These are phyloP conservation scores for Phialemoniopsis sp. DNA, from an alignment of 2,329 filamentous ascomycete genomes.

Conservation along the genomic window DNA sequence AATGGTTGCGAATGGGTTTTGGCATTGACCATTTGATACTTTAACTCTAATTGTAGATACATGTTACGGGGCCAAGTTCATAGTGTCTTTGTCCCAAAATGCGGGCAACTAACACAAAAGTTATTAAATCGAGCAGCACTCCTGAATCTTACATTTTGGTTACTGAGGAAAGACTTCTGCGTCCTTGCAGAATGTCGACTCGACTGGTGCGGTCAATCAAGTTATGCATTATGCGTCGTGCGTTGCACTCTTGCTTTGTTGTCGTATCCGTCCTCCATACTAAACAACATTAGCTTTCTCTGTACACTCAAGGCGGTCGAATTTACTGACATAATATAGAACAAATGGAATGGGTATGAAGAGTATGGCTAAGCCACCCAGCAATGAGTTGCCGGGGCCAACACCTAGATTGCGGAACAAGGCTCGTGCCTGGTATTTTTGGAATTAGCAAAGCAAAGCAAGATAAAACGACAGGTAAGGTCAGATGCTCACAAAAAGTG, in stretches of 20 bases:
- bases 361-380: constrained; percentile 12
- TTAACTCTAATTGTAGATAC: too few species aligned
- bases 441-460: neutral
- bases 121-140: too few species aligned
- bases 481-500: constrained; percentile 12
- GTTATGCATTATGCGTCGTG: neutral
- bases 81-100: too few species aligned
- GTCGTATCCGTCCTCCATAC: constrained; percentile 6
- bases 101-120: too few species aligned
- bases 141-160: too few species aligned
- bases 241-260: constrained; percentile 6
- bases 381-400: constrained; percentile 12
- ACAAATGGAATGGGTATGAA: constrained; percentile 15
- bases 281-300: neutral
- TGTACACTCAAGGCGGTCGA: neutral
- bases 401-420: constrained; percentile 12
- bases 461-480: neutral
- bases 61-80: too few species aligned
- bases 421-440: constrained; percentile 6
- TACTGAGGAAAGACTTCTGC: too few species aligned
- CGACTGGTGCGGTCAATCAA: too few species aligned
- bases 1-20: too few species aligned
- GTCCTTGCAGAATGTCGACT: too few species aligned
- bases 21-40: too few species aligned
- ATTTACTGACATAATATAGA: constrained; percentile 11